Evolutionary conservation across 2,329 filamentous ascomycete species (phyloP).

Genomic region (Coniochaeta sp.): DNA sequence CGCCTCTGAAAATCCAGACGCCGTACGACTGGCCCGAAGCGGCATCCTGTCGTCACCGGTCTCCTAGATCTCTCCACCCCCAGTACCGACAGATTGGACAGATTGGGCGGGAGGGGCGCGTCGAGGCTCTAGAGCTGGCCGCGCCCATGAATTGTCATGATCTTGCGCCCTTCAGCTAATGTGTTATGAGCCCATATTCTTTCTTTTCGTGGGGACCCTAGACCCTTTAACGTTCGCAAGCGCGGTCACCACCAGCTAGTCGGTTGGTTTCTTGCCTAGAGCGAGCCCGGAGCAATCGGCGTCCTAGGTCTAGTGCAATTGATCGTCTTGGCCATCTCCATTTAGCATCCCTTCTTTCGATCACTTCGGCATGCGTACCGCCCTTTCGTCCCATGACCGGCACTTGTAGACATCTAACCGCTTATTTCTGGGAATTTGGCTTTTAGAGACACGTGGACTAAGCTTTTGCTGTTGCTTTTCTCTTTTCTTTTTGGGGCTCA

Average conservation of each 20-base stretch:
- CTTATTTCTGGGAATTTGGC: neutral
- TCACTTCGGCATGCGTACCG: neutral
- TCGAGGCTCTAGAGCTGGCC: neutral
- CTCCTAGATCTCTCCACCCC: neutral
- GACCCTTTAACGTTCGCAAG: neutral
- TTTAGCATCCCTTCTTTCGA: neutral
- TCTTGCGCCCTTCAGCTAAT: neutral
- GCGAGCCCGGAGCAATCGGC: neutral
- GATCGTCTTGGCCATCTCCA: neutral
- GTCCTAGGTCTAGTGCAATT: neutral
- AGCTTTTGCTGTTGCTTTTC: neutral
- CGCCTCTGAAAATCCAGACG: neutral
- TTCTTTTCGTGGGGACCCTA: neutral
- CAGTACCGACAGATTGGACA: neutral
- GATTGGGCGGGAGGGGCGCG: neutral
- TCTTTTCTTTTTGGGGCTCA: neutral
- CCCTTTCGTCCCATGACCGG: neutral
- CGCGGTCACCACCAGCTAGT: neutral
- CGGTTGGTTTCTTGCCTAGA: neutral
- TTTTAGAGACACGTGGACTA: neutral
- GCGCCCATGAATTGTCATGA: neutral
- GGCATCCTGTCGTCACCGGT: neutral
- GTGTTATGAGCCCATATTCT: neutral
- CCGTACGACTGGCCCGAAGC: neutral
- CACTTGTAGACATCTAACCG: neutral